A percentile compares a stretch with the other conserved stretches of the same genome.
These are phyloP conservation scores for Scutellaria baicalensis DNA, from an alignment of 257 asterid genomes.

Conservation along the genomic window DNA sequence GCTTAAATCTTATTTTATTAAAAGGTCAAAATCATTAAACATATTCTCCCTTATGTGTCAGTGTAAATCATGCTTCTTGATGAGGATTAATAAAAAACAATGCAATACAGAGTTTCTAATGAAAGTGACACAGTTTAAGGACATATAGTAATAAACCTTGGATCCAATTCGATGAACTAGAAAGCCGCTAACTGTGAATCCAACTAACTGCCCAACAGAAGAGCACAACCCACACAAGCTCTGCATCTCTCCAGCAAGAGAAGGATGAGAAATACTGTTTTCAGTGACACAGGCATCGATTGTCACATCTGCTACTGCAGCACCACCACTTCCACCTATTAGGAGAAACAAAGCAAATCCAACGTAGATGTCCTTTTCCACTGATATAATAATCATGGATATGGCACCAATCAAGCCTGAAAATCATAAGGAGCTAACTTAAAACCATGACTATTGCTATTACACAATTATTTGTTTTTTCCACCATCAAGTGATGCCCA, in stretches of 20 bases:
- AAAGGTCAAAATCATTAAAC: not conserved
- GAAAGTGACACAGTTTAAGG: not conserved
- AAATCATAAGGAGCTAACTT: slow-evolving; percentile 12
- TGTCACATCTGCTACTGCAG: slow-evolving; percentile 88
- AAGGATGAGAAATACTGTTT: slow-evolving; percentile 73
- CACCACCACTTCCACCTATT: slow-evolving; percentile 78
- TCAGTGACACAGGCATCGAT: slow-evolving; percentile 93
- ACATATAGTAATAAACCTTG: slow-evolving; percentile 33
- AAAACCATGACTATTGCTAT: slow-evolving; percentile 1
- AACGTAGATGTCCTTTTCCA: slow-evolving; percentile 43
- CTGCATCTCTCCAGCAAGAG: slow-evolving; percentile 94
- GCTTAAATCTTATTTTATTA: not conserved
- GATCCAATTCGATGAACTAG: slow-evolving; percentile 73
- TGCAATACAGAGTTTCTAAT: not conserved
- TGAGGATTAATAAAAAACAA: not conserved
- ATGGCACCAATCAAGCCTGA: slow-evolving; percentile 43
- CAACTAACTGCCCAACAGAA: slow-evolving; percentile 70
- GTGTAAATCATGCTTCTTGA: not conserved
- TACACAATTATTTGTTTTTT: not conserved
- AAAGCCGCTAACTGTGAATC: slow-evolving; percentile 64
- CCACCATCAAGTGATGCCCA: not conserved
- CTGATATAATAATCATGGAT: slow-evolving; percentile 42
- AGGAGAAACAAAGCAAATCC: slow-evolving; percentile 60
- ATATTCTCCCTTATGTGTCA: not conserved
- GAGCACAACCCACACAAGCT: slow-evolving; percentile 82